Base-by-base conservation (phyloP, 148 eudicot genomes). In the Heliosperma pusillum region DNA sequence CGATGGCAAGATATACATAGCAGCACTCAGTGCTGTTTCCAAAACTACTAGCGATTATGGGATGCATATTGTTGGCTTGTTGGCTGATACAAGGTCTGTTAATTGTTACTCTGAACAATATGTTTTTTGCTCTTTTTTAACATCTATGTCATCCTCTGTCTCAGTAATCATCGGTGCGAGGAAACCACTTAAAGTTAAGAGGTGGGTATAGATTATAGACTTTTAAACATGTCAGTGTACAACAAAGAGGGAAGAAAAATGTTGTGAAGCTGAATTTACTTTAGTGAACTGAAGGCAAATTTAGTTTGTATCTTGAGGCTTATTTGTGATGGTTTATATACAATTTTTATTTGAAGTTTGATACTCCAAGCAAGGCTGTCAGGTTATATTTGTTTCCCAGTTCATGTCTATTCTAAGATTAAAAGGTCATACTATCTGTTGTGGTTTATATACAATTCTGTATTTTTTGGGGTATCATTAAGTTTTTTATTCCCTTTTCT, bases 1-100 rank as follows among this genome's bases (percentile, higher is more conserved):
- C 85, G 98, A 94, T 81, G 98, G 98, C 30, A 94, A 88, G 82
- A 91, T 91, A 81, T 90, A 94, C 74, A 88, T 91, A 66, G 97
- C 87, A 53, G 88, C 89, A 52, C 87, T 94, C 27, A 85, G 81
- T 84, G 88, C 91, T 79, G 85, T 73, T 74, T 78, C 77, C 58
- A 81, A 73, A 50, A 69, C 88, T 63, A 81, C 72, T 75, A 80
- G 84, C 82, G 85, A 17, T 52, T 86, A 83, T 59, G 97, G 96
- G 77, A 75, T 65, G 82, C 90, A 91, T 86, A 87, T 94, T 61
- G 65, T 94, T 60, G 97, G 97, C 66, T 74, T 88, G 73, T 74
- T 94, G 73, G 83, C 91, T 82, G 96, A 89, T 77, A 92, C 92
- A 68, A 87, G 98, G 98, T 91, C 61, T 73, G 80, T 47, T 33